Conservation (phyloP, 2,329 filamentous ascomycete species). For the Phyllosticta capitalensis region DNA sequence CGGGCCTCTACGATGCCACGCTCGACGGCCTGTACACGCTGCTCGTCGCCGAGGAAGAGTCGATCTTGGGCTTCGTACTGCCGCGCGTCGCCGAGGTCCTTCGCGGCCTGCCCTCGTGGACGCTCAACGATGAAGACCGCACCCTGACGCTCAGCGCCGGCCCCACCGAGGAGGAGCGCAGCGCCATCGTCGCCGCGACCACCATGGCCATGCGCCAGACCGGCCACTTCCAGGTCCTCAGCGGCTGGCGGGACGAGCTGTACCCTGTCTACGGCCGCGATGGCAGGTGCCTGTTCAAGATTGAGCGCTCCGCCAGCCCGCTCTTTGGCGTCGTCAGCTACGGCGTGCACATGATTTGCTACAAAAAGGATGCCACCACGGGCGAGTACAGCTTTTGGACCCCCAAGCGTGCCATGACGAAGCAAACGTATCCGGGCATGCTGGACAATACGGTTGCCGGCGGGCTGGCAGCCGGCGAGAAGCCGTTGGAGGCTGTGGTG, state of each 20-base stretch:
- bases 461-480: slow-evolving; percentile 71
- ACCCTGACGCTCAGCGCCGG: slow-evolving; percentile 54
- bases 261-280: slow-evolving; percentile 32
- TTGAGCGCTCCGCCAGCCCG: slow-evolving; percentile 34
- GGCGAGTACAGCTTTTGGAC: slow-evolving; percentile 73
- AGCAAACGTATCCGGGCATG: slow-evolving; percentile 84
- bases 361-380: slow-evolving; percentile 19
- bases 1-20: slow-evolving; percentile 45
- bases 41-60: slow-evolving; percentile 55
- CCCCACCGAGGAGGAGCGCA: slow-evolving; percentile 54
- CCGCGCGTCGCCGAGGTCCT: slow-evolving; percentile 51
- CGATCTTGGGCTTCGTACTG: slow-evolving; percentile 49
- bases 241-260: slow-evolving; percentile 34
- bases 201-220: slow-evolving; percentile 58
- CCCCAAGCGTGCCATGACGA: slow-evolving; percentile 62
- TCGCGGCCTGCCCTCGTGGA: slow-evolving; percentile 49
- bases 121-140: slow-evolving; percentile 48
- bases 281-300: slow-evolving; percentile 32
- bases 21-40: slow-evolving; percentile 51
- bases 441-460: slow-evolving; percentile 92
- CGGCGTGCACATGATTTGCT: slow-evolving; percentile 34
- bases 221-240: slow-evolving; percentile 62
- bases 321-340: slow-evolving; percentile 36
- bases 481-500: slow-evolving; percentile 70
- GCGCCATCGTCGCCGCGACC: slow-evolving; percentile 46